Evolutionary conservation across 176 grass and related monocot genomes (phyloP).

Genomic region (Melocanna baccifera): DNA sequence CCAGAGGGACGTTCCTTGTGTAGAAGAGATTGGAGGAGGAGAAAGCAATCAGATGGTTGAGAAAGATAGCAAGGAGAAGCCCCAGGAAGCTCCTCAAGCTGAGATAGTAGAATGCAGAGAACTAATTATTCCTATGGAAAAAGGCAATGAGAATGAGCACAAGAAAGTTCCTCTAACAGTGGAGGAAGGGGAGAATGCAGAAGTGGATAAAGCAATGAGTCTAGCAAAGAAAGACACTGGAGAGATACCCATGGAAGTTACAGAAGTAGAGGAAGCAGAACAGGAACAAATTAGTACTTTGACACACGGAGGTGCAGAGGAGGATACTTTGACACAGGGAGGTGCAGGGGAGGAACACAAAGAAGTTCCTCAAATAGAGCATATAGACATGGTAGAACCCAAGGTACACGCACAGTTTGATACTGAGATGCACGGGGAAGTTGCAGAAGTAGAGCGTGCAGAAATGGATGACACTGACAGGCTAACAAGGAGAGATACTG

Average conservation of each 20-base stretch:
- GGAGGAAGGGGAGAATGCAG: constrained; percentile 10
- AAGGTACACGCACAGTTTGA: neutral
- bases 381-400: neutral
- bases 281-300: constrained; percentile 7
- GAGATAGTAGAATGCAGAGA: constrained; percentile 24
- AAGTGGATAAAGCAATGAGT: neutral
- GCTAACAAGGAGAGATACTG: neutral
- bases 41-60: constrained; percentile 11
- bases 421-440: constrained; percentile 7
- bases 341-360: neutral
- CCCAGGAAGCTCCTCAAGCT: constrained; percentile 9
- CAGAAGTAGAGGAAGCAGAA: constrained; percentile 15
- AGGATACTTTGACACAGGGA: neutral
- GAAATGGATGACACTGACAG: neutral
- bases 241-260: constrained; percentile 27
- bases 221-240: constrained; percentile 10
- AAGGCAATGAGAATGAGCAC: neutral
- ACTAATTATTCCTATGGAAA: neutral
- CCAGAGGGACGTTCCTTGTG: neutral
- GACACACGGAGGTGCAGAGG: neutral
- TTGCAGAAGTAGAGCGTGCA: neutral
- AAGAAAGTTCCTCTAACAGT: constrained; percentile 11
- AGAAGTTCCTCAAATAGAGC: constrained; percentile 20
- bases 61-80: constrained; percentile 11
- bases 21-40: constrained; percentile 28